Conservation (phyloP, 768 basidiomycete genomes). For the Amylocystis lapponica region DNA sequence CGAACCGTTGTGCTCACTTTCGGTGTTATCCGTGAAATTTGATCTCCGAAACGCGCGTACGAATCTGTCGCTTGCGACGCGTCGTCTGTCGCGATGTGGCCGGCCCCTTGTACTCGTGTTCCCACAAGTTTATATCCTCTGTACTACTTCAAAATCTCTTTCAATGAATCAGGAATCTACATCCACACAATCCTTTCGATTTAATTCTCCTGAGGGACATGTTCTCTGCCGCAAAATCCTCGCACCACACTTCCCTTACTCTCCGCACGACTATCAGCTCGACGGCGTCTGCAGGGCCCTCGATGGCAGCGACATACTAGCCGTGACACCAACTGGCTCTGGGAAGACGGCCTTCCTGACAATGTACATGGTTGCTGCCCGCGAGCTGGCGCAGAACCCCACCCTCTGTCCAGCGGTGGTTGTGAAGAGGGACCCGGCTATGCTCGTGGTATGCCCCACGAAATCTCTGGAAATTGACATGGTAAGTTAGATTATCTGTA, state of each 20-base stretch:
- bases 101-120: no score
- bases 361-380: slow-evolving; percentile 14
- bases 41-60: no score
- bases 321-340: slow-evolving; percentile 17
- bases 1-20: no score
- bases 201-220: no score
- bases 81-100: no score
- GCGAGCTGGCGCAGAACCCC: slow-evolving; percentile 8
- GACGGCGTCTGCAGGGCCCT: slow-evolving; percentile 12
- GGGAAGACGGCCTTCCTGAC: slow-evolving; percentile 18
- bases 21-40: no score
- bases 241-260: slow-evolving; percentile 8
- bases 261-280: slow-evolving; percentile 20
- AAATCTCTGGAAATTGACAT: slow-evolving; percentile 10
- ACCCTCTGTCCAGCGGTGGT: slow-evolving; percentile 5
- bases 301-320: slow-evolving; percentile 14
- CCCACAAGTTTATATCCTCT: no score
- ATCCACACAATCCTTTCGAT: no score
- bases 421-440: slow-evolving; percentile 5
- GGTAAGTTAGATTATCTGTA: neutral
- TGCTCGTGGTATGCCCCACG: slow-evolving; percentile 15
- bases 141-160: no score
- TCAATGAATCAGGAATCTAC: no score
- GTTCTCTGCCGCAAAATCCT: no score
- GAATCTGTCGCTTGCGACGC: no score